A percentile compares a stretch with the other conserved stretches of the same genome.
Conservation (phyloP, 805 yeast species). For the Crinitomyces ghanaensis region DNA sequence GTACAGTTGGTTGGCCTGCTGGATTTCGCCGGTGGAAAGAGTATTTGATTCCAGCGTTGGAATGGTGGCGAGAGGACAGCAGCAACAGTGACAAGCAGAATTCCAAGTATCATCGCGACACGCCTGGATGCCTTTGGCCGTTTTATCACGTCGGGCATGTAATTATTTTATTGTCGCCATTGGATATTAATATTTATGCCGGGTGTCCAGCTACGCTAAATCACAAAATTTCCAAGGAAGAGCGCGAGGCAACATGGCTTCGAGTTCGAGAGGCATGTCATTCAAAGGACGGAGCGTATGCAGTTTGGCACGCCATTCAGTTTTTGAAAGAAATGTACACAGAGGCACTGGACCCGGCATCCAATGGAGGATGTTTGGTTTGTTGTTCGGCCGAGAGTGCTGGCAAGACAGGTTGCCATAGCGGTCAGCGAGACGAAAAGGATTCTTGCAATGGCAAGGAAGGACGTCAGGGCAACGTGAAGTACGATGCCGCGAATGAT, state of each 20-base stretch:
- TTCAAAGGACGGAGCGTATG: slow-evolving; percentile 37
- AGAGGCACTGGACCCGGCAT: no score
- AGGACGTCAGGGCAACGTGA: slow-evolving; percentile 3
- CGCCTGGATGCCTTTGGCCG: slow-evolving; percentile 45
- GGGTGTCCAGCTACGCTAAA: slow-evolving; percentile 79
- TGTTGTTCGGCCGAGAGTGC: no score
- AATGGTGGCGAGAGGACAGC: slow-evolving; percentile 43
- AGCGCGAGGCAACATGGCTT: slow-evolving; percentile 37
- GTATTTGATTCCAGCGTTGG: slow-evolving; percentile 54
- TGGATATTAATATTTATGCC: slow-evolving; percentile 66
- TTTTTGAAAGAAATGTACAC: slow-evolving; percentile 48
- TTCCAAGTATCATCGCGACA: slow-evolving; percentile 3
- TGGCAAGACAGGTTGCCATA: neutral
- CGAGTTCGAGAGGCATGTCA: slow-evolving; percentile 44
- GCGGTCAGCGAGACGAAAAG: slow-evolving; percentile 11
- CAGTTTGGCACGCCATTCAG: slow-evolving; percentile 50
- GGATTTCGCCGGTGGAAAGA: slow-evolving; percentile 55
- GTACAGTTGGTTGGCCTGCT: slow-evolving; percentile 33
- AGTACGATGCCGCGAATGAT: slow-evolving; percentile 17
- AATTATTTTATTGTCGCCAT: slow-evolving; percentile 58
- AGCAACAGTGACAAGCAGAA: slow-evolving; percentile 8
- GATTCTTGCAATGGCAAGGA: neutral
- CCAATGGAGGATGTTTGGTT: no score
- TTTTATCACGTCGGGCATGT: slow-evolving; percentile 66
- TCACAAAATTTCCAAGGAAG: slow-evolving; percentile 43